phyloP scores from a whole-genome alignment of 2,329 filamentous ascomycete species.

The Arthroderma sp. region DNA sequence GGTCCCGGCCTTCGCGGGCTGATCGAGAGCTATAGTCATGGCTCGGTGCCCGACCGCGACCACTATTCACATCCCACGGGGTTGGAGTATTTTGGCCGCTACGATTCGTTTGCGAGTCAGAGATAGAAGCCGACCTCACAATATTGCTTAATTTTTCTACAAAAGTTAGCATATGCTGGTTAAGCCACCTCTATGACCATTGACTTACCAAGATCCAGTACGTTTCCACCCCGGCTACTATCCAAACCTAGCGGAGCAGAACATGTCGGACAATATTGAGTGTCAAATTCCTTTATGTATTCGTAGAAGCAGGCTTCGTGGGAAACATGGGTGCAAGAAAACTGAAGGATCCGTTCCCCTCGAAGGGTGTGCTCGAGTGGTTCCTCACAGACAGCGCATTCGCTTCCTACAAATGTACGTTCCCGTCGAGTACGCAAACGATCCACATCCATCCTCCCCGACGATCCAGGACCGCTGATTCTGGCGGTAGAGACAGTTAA shows the following conservation, averaged over 20 bases:
- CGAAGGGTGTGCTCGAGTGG: slow-evolving; percentile 88
- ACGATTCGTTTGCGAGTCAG: slow-evolving; percentile 42
- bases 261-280: slow-evolving; percentile 87
- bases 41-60: slow-evolving; percentile 20
- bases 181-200: neutral
- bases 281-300: slow-evolving; percentile 88
- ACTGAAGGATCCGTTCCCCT: slow-evolving; percentile 86
- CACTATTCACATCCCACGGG: slow-evolving; percentile 41
- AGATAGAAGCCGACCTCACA: slow-evolving; percentile 65
- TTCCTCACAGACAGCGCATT: slow-evolving; percentile 94
- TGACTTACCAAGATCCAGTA: slow-evolving; percentile 70
- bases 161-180: slow-evolving; percentile 2
- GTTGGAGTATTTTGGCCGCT: slow-evolving; percentile 45
- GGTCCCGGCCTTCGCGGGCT: slow-evolving; percentile 15
- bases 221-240: slow-evolving; percentile 82
- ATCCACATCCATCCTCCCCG: slow-evolving; percentile 57
- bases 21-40: slow-evolving; percentile 17
- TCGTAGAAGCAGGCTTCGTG: slow-evolving; percentile 99
- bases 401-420: slow-evolving; percentile 85
- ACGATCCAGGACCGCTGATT: neutral
- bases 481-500: neutral
- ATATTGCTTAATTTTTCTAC: slow-evolving; percentile 90
- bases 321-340: slow-evolving; percentile 91
- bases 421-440: slow-evolving; percentile 69
- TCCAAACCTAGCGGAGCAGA: slow-evolving; percentile 84